Conservation (phyloP, 345 rosid species). For the Citrus glauca region DNA sequence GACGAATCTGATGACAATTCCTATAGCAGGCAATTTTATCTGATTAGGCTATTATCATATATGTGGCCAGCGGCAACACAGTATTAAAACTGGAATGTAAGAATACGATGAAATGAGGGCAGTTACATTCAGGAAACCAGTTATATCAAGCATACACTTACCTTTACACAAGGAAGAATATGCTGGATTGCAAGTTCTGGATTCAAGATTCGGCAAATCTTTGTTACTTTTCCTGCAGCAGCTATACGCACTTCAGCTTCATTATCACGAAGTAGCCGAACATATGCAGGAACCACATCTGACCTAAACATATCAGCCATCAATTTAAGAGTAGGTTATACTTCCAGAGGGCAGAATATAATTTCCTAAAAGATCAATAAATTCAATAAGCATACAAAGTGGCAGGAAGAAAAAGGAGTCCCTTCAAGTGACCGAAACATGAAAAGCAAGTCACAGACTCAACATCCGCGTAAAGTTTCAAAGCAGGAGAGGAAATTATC, state of each 20-base stretch:
- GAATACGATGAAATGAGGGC: not conserved
- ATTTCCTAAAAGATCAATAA: not conserved
- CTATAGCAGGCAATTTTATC: conserved; percentile 26
- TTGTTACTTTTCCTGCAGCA: conserved; percentile 60
- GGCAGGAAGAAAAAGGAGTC: not conserved
- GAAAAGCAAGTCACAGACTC: not conserved
- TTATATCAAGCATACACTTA: conserved; percentile 10
- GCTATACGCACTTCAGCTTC: conserved; percentile 70
- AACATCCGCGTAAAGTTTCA: not conserved
- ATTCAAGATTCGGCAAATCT: conserved; percentile 53
- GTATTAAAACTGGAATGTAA: not conserved
- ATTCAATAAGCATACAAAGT: not conserved
- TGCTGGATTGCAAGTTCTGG: conserved; percentile 58
- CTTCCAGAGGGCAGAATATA: not conserved
- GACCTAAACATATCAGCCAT: conserved; percentile 30
- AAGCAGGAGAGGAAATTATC: not conserved
- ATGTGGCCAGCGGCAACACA: not conserved
- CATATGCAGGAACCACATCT: conserved; percentile 58
- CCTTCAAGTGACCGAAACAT: not conserved
- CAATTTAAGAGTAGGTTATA: not conserved
- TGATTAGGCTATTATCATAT: not conserved
- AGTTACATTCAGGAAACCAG: not conserved
- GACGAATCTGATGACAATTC: conserved; percentile 77
- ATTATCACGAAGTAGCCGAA: conserved; percentile 63
- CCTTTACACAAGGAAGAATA: conserved; percentile 66